Base-by-base conservation (phyloP, 2,329 filamentous ascomycete species). In the Hortaea sp. region DNA sequence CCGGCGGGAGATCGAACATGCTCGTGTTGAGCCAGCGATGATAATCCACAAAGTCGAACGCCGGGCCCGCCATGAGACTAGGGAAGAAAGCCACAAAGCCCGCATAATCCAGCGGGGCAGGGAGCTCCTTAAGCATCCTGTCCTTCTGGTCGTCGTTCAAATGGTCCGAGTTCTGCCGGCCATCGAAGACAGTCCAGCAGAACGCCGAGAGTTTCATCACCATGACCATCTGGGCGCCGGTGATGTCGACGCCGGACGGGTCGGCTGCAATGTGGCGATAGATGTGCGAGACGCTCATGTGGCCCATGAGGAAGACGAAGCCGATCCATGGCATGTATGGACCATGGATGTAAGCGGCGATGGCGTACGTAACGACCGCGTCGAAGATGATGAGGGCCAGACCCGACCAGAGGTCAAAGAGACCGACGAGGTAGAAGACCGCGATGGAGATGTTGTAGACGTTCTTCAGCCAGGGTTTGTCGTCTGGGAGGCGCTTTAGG, bases 241-340 rank as follows among this genome's bases (percentile, higher is more conserved):
- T 95, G 56, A 98, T 89, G 64, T 98, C 92, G 49, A 95, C 74
- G 1, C 70, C 67, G 35, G 77, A 74, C 0, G 85, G 78, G 50
- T 79, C 75, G 56, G 84, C 74, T 35, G 76, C 70, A 35, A 81
- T 77, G 66, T 94, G 88, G 35, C 94, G 85, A 48, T 79, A 72
- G 51, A 98, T 83, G 65, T 98, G 92, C 64, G 81, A 94, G 58
- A 90, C 65, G 40, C 89, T 90, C 84, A 97, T 86, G 68, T 98
- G 90, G 46, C 82, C 83, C 90, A 98, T 97, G 47, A 95, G 72
- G 62, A 94, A 95, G 42, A 87, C 73, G 66, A 98, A 98, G 49
- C 82, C 88, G 42, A 95, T 75, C 92, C 92, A 98, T 70, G 92
- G 92, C 92, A 98, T 98, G 63, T 90, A 86, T 0, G 88, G 87